Base-by-base conservation (phyloP, 2,329 filamentous ascomycete genomes). In the Bipolaris bicolor region DNA sequence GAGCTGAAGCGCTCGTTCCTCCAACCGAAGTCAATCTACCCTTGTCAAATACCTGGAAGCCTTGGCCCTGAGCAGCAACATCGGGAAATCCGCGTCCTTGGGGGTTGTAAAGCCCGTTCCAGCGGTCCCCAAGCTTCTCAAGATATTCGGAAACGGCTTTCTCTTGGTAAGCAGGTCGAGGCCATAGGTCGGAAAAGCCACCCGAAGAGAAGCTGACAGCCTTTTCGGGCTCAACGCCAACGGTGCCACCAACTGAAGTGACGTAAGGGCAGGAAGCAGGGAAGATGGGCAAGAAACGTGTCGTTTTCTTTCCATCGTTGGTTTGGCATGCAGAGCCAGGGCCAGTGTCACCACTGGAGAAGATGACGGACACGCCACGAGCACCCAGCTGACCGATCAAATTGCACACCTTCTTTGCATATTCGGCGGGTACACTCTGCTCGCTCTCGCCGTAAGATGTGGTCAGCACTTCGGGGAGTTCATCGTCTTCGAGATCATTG, bases 181-280 rank as follows among this genome's bases (percentile, higher is more conserved):
- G 40, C 68, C 76, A 82, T 46, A 76, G 70, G 54, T 82, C 77
- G 39, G 75, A 78, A 70, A 82, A 82, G 5, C 77, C 80, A 10
- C 80, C 80, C 3, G 77, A 79, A 3, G 75, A 79, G 57, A 79
- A 78, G 61, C 55, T 60, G 24, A 77, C 68, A 6, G 75, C 76
- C 22, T 60, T 49, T 55, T 82, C 80, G 1, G 80, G 78, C 24
- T 70, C 61, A 45, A 80, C 64, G 20, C 71, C 66, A 13, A 66
- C 61, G 0, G 80, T 81, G 3, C 77, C 79, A 9, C 79, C 79
- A 3, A 81, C 78, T 1, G 78, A 70, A 3, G 81, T 83, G 13
- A 82, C 77, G 61, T 79, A 82, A 0, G 80, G 80, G 64, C 80
- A 82, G 1, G 77, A 69, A 16, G 78, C 79, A 1, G 80, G 80